phyloP scores from a whole-genome alignment of 768 basidiomycete species.

The Crepidotus variabilis region DNA sequence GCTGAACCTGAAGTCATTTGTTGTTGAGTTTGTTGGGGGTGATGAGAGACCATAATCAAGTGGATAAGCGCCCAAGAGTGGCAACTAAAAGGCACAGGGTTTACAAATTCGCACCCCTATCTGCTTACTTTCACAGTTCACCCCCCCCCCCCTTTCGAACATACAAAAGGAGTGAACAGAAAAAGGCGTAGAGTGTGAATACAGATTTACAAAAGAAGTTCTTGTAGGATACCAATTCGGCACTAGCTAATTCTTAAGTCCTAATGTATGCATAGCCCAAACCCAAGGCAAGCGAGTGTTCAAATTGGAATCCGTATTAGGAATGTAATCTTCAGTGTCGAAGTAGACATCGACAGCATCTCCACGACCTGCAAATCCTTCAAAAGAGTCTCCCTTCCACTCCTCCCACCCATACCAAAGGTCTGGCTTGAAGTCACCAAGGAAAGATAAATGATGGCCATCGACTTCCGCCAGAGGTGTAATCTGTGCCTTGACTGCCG shows the following conservation, averaged over 20 bases:
- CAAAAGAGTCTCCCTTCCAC: constrained; percentile 30
- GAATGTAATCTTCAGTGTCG: constrained; percentile 22
- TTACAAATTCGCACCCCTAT: too few species aligned
- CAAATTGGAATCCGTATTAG: background rate
- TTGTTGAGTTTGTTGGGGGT: background rate
- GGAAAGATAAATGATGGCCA: background rate
- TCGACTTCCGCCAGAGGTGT: background rate
- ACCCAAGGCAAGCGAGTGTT: too few species aligned
- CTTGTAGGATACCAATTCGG: background rate
- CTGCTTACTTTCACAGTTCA: too few species aligned
- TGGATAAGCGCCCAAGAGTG: background rate
- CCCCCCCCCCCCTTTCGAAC: too few species aligned
- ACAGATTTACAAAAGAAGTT: too few species aligned
- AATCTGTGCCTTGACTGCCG: background rate
- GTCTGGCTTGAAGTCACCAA: background rate
- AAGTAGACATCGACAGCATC: constrained; percentile 24
- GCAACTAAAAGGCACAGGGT: too few species aligned
- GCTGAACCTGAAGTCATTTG: background rate
- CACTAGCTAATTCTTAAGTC: too few species aligned
- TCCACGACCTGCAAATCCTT: constrained; percentile 25
- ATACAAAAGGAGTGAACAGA: too few species aligned
- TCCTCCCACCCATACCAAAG: constrained; percentile 1
- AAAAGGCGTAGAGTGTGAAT: too few species aligned
- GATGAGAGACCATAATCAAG: background rate
- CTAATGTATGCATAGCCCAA: too few species aligned